Evolutionary conservation across 208 protist genomes (phyloP).

Genomic region (Leishmania guyanensis): DNA sequence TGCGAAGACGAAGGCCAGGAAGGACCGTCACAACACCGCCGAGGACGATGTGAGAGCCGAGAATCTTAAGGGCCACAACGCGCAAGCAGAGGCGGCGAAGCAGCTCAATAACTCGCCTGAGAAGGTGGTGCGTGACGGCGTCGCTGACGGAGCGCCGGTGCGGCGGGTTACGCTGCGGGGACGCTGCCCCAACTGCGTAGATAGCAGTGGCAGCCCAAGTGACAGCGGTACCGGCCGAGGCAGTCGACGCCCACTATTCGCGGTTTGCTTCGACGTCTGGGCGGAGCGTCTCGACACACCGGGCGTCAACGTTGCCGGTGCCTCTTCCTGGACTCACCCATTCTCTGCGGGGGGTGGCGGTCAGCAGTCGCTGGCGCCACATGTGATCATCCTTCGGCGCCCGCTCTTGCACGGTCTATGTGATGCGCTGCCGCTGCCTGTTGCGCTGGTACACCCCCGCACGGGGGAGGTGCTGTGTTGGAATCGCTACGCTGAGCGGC

Average conservation of each 20-base stretch:
- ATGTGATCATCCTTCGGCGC: slow-evolving; percentile 45
- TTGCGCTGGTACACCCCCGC: slow-evolving; percentile 61
- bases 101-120: neutral
- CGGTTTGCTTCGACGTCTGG: slow-evolving; percentile 59
- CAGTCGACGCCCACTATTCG: slow-evolving; percentile 23
- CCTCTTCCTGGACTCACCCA: neutral
- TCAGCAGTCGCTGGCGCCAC: neutral
- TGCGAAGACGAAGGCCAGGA: neutral
- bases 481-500: slow-evolving; percentile 39
- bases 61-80: too few species aligned
- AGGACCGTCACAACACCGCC: neutral
- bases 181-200: slow-evolving; percentile 23
- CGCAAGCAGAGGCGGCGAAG: neutral
- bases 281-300: slow-evolving; percentile 17
- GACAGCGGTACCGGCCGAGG: neutral
- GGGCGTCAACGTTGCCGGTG: neutral
- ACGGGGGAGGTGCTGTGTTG: slow-evolving; percentile 67
- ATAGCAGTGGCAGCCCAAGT: neutral
- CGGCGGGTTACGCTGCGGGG: slow-evolving; percentile 34
- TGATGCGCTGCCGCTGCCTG: slow-evolving; percentile 62
- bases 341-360: neutral
- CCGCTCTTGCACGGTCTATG: slow-evolving; percentile 63
- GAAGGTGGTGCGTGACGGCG: neutral
- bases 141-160: slow-evolving; percentile 32
- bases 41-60: neutral